A percentile compares a stretch with the other conserved stretches of the same genome.
Evolutionary conservation across 371 early-diverging fungal species (phyloP).

Genomic region (Rhizopus sp.): DNA sequence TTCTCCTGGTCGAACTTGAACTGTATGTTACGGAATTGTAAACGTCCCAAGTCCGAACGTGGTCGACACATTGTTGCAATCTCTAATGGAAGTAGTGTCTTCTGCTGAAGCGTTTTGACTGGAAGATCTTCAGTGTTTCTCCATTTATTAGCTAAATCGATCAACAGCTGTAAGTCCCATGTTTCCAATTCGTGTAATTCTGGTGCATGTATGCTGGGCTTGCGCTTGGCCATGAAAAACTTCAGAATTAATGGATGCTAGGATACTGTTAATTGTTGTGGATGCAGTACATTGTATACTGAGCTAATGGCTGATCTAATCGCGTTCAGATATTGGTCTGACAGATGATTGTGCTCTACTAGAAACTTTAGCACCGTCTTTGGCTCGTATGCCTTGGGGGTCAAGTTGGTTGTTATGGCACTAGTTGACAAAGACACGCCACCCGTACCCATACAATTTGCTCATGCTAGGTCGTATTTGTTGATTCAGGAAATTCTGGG

Average conservation of each 20-base stretch:
- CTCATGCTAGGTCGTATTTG: too few relatives aligned
- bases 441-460: too few relatives aligned
- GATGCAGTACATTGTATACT: not conserved
- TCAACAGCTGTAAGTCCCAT: not conserved
- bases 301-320: not conserved
- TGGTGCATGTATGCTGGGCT: not conserved
- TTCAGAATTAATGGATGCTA: not conserved
- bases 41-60: slow-evolving; percentile 16
- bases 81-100: slow-evolving; percentile 8
- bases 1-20: not conserved
- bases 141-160: too few relatives aligned
- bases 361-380: not conserved
- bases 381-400: not conserved
- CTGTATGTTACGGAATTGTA: slow-evolving; percentile 18
- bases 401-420: not conserved
- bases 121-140: too few relatives aligned
- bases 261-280: not conserved
- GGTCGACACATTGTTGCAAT: slow-evolving; percentile 24
- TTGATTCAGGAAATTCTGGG: too few relatives aligned
- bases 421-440: too few relatives aligned
- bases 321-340: not conserved
- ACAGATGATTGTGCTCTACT: not conserved
- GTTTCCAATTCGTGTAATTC: not conserved
- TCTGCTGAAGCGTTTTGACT: slow-evolving; percentile 13
- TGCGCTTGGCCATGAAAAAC: not conserved